These are phyloP conservation scores for Trypanosoma vivax DNA, from an alignment of 208 protist species.

Conservation along the genomic window DNA sequence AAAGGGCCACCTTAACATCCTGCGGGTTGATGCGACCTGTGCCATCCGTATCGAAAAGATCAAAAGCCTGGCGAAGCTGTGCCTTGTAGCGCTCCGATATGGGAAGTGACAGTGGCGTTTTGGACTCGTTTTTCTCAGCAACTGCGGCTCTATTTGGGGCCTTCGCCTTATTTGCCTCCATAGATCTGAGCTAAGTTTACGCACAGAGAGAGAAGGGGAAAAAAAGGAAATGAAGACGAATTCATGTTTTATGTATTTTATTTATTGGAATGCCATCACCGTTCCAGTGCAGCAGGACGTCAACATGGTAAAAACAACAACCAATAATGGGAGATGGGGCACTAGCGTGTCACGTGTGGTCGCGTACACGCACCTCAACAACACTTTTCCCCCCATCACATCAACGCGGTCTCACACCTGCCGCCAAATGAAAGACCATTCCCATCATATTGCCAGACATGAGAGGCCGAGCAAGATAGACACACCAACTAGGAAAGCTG, in stretches of 20 bases:
- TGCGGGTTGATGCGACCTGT: slow-evolving; percentile 79
- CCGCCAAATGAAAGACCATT: no score
- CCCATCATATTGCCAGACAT: no score
- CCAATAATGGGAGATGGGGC: no score
- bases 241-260: background rate
- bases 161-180: slow-evolving; percentile 12
- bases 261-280: no score
- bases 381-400: no score
- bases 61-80: slow-evolving; percentile 92
- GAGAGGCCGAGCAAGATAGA: no score
- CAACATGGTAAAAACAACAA: no score
- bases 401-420: no score
- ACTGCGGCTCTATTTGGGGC: background rate
- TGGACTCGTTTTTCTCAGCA: slow-evolving; percentile 17
- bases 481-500: slow-evolving; percentile 17
- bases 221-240: slow-evolving; percentile 12
- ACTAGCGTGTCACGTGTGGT: no score
- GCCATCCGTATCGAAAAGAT: slow-evolving; percentile 93
- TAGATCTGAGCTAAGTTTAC: slow-evolving; percentile 11
- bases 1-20: slow-evolving; percentile 90
- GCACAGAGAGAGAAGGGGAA: slow-evolving; percentile 1
- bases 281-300: no score
- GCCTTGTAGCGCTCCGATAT: slow-evolving; percentile 73
- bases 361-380: no score
- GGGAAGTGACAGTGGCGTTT: slow-evolving; percentile 36